Evolutionary conservation across 139 green algal species (phyloP).

Genomic region (Chlamydomonas sphaeroides): DNA sequence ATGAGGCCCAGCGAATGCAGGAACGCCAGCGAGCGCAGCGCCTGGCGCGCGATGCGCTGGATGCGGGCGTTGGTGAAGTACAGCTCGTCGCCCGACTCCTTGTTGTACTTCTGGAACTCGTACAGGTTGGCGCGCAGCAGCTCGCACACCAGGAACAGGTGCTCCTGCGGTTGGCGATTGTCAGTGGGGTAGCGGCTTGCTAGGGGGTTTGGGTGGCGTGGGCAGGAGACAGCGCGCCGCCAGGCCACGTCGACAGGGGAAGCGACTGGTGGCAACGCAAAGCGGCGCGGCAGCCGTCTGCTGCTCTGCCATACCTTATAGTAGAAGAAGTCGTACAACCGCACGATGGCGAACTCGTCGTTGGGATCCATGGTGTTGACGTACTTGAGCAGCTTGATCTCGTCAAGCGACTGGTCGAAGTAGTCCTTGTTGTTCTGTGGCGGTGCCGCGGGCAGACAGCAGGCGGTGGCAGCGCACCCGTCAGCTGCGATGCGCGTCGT

Average conservation of each 20-base stretch:
- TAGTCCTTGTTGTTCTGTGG: conserved; percentile 97
- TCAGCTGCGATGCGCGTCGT: too few relatives aligned
- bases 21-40: conserved; percentile 81
- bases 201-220: too few relatives aligned
- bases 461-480: too few relatives aligned
- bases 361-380: conserved; percentile 89
- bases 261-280: too few relatives aligned
- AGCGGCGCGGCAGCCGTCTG: too few relatives aligned
- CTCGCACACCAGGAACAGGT: conserved; percentile 97
- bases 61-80: conserved; percentile 95
- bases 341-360: conserved; percentile 89
- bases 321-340: conserved; percentile 98
- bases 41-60: conserved; percentile 87
- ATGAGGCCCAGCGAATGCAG: conserved; percentile 92
- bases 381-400: conserved; percentile 94
- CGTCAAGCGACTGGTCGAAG: conserved; percentile 96
- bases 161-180: conserved; percentile 79
- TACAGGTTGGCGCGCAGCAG: conserved; percentile 97
- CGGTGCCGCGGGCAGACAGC: too few relatives aligned
- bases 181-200: background rate
- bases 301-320: too few relatives aligned
- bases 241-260: too few relatives aligned
- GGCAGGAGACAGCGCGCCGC: background rate
- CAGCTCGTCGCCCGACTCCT: conserved; percentile 75
- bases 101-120: conserved; percentile 97